Evolutionary conservation across 768 basidiomycete species (phyloP).

Genomic region (Gloeostereum incarnatum): DNA sequence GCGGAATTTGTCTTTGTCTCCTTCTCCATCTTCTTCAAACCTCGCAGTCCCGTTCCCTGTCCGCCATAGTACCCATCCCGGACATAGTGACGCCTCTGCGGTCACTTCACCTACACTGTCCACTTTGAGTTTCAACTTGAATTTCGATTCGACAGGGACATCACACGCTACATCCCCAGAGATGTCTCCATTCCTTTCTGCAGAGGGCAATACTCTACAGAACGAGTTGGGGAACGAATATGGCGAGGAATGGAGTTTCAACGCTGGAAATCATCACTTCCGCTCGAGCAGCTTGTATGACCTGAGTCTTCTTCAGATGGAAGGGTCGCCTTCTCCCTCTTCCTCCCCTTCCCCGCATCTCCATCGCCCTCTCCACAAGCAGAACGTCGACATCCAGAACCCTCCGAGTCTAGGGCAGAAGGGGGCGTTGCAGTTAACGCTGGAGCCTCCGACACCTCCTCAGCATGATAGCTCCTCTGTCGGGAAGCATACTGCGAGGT

Average conservation of each 20-base stretch:
- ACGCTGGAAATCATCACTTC: slow-evolving; percentile 31
- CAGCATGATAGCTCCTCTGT: slow-evolving; percentile 4
- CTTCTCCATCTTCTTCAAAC: background rate
- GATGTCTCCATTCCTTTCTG: too few relatives aligned
- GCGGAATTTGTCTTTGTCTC: slow-evolving; percentile 7
- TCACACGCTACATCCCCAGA: too few relatives aligned
- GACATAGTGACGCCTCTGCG: background rate
- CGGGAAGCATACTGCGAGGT: slow-evolving; percentile 19
- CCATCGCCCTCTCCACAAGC: slow-evolving; percentile 10
- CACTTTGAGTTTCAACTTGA: background rate
- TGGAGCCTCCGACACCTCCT: slow-evolving; percentile 32
- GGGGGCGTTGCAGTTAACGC: slow-evolving; percentile 26
- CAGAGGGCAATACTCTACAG: too few relatives aligned
- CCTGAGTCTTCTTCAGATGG: slow-evolving; percentile 26
- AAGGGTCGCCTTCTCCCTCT: slow-evolving; percentile 31
- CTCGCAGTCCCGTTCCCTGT: background rate
- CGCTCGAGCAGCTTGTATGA: slow-evolving; percentile 49
- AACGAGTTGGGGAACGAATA: slow-evolving; percentile 52
- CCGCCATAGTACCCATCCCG: background rate
- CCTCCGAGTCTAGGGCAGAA: too few relatives aligned
- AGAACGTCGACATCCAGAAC: slow-evolving; percentile 5
- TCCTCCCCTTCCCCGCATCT: slow-evolving; percentile 12
- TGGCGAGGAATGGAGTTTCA: slow-evolving; percentile 31
- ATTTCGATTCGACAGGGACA: too few relatives aligned
- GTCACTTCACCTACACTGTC: background rate